These are phyloP conservation scores for Podospora comata DNA, from an alignment of 495 filamentous ascomycete genomes.

Conservation along the genomic window DNA sequence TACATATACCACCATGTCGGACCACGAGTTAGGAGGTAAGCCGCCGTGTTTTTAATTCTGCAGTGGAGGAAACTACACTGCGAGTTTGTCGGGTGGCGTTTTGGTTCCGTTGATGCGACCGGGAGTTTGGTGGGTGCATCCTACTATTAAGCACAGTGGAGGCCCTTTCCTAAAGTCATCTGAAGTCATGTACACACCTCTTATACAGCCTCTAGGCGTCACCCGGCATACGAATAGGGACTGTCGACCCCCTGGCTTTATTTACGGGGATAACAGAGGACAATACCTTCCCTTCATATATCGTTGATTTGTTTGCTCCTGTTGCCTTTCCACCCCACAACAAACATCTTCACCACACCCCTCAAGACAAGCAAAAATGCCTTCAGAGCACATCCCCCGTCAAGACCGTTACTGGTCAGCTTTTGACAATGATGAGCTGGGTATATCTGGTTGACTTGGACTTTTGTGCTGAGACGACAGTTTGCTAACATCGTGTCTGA, in stretches of 20 bases:
- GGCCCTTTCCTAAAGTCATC: background rate
- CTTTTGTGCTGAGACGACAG: background rate
- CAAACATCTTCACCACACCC: background rate
- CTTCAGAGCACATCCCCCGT: background rate
- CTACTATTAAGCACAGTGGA: background rate
- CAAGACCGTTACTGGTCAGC: slow-evolving; percentile 5
- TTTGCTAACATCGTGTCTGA: background rate
- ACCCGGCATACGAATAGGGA: background rate
- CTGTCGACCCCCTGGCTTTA: background rate
- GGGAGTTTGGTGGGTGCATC: background rate
- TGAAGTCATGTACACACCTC: background rate
- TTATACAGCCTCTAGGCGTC: background rate
- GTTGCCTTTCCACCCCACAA: background rate
- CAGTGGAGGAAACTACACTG: background rate
- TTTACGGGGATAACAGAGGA: background rate
- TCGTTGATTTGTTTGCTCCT: background rate
- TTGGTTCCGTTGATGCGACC: background rate
- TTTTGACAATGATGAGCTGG: background rate
- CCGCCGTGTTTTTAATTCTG: slow-evolving; percentile 16
- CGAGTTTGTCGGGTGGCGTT: background rate
- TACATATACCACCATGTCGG: slow-evolving; percentile 62
- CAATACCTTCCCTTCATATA: background rate
- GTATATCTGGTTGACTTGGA: slow-evolving; percentile 6
- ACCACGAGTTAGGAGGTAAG: slow-evolving; percentile 81
- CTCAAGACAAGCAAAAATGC: background rate